Evolutionary conservation across 78 protist species (phyloP).

Genomic region (Dictyostelium discoideum): DNA sequence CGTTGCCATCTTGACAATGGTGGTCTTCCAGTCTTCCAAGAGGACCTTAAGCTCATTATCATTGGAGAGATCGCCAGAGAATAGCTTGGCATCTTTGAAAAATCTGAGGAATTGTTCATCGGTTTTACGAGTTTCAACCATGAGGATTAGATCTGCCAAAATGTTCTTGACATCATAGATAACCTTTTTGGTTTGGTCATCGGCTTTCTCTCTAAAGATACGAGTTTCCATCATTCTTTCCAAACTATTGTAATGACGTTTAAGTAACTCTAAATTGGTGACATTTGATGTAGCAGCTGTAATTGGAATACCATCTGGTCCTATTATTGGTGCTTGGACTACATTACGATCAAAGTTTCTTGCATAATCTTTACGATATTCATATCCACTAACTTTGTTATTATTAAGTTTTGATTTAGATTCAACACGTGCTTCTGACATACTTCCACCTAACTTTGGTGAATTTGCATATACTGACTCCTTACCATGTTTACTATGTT

Average conservation of each 20-base stretch:
- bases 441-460: not conserved
- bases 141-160: constrained; percentile 31
- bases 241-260: constrained; percentile 51
- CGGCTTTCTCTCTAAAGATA: constrained; percentile 58
- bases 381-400: constrained; percentile 21
- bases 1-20: constrained; percentile 13
- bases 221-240: constrained; percentile 72
- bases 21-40: constrained; percentile 45
- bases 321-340: constrained; percentile 22
- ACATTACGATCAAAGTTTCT: not conserved
- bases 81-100: constrained; percentile 21
- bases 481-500: not conserved
- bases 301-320: constrained; percentile 52
- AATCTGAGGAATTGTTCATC: constrained; percentile 23
- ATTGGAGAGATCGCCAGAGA: constrained; percentile 21
- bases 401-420: constrained; percentile 10
- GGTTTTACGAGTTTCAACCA: constrained; percentile 60
- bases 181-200: constrained; percentile 49
- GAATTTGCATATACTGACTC: not conserved
- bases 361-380: constrained; percentile 33
- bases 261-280: not conserved
- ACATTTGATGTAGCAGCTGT: constrained; percentile 9
- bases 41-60: constrained; percentile 56
- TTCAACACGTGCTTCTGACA: not conserved
- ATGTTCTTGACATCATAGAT: constrained; percentile 54